Percentiles rank a stretch among this genome's conserved stretches.
These are phyloP conservation scores for Cotoneaster glaucophyllus DNA, from an alignment of 306 rosid genomes.

Conservation along the genomic window DNA sequence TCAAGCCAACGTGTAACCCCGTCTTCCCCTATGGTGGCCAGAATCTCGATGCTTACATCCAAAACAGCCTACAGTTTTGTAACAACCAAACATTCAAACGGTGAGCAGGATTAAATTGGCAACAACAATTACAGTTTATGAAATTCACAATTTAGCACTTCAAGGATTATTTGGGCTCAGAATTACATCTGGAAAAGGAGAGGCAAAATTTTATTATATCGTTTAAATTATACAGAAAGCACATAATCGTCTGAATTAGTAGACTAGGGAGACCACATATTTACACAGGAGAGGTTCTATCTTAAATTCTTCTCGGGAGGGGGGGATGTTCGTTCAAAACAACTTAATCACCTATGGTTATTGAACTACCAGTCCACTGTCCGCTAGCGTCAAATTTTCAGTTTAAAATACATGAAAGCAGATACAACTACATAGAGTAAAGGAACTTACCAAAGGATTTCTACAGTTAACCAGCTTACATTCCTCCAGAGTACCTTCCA, in stretches of 20 bases:
- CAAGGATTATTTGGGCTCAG: neutral
- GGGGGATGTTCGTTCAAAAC: neutral
- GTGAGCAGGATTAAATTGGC: neutral
- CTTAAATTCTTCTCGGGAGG: neutral
- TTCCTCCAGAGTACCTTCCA: conserved; percentile 82
- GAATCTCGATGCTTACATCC: conserved; percentile 73
- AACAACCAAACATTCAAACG: neutral
- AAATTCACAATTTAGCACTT: neutral
- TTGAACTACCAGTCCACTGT: neutral
- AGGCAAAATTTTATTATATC: neutral
- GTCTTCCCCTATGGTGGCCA: conserved; percentile 75
- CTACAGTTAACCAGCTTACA: conserved; percentile 89
- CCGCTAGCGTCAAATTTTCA: neutral
- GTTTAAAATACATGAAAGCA: neutral
- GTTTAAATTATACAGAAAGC: neutral
- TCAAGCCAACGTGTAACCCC: conserved; percentile 97
- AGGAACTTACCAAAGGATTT: conserved; percentile 61
- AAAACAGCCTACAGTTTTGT: conserved; percentile 65
- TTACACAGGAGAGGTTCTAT: neutral
- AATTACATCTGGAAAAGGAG: neutral
- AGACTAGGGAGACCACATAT: neutral
- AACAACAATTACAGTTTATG: neutral
- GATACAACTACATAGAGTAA: neutral
- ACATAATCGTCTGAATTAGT: too few species aligned
- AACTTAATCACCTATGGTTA: neutral